Evolutionary conservation across 1,284 basidiomycete species (phyloP).

Genomic region (Ustilago tritici): DNA sequence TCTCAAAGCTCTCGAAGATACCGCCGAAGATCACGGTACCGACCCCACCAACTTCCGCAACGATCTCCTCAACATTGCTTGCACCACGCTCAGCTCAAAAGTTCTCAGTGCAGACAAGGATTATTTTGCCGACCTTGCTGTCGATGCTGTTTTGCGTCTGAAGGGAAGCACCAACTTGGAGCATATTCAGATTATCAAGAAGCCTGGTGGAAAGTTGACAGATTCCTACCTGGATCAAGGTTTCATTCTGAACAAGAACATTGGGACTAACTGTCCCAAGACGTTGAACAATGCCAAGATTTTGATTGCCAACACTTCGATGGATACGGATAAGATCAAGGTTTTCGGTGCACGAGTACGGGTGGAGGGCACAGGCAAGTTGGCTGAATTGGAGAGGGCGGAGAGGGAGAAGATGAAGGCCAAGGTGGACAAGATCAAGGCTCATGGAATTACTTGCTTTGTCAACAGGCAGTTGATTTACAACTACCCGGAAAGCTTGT

Average conservation of each 20-base stretch:
- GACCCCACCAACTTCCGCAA: conserved; percentile 83
- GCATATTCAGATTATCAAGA: conserved; percentile 99
- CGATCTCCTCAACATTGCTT: conserved; percentile 95
- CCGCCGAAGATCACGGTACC: conserved; percentile 82
- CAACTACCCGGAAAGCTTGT: conserved; percentile 96
- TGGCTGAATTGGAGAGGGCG: conserved; percentile 96
- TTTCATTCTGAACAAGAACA: conserved; percentile 97
- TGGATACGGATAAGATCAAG: conserved; percentile 99
- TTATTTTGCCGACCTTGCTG: conserved; percentile 98
- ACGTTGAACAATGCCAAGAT: conserved; percentile 95
- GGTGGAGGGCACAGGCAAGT: conserved; percentile 94
- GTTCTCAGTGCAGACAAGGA: conserved; percentile 97
- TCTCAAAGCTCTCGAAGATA: conserved; percentile 82
- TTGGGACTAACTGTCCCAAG: conserved; percentile 94
- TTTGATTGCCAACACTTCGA: conserved; percentile 96
- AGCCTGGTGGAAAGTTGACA: conserved; percentile 96
- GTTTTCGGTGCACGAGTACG: conserved; percentile 96
- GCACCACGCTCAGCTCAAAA: conserved; percentile 95
- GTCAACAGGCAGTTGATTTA: conserved; percentile 99
- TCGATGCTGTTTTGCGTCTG: conserved; percentile 93
- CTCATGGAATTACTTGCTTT: conserved; percentile 96
- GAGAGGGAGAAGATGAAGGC: conserved; percentile 99
- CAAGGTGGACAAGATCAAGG: conserved; percentile 93
- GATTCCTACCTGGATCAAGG: conserved; percentile 99
- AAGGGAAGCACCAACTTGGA: conserved; percentile 97